phyloP scores from a whole-genome alignment of 768 basidiomycete species.

The Termitomyces sp. region DNA sequence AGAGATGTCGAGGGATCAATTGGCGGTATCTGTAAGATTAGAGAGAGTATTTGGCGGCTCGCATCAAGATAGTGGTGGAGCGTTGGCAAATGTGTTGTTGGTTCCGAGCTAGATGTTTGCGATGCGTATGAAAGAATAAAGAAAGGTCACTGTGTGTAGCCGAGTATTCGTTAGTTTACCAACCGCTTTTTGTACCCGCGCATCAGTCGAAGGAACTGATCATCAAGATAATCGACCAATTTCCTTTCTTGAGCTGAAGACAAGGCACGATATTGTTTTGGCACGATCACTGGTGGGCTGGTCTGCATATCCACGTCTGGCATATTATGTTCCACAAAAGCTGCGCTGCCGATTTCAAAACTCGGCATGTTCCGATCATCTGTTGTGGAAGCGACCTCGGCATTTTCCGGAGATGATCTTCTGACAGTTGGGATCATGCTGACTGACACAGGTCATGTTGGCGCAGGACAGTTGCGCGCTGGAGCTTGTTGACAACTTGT shows the following conservation, averaged over 20 bases:
- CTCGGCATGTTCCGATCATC: too few relatives aligned
- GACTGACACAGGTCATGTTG: too few relatives aligned
- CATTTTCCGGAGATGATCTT: too few relatives aligned
- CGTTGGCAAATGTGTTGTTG: conserved; percentile 48
- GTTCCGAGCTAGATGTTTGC: conserved; percentile 33
- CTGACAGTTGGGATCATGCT: too few relatives aligned
- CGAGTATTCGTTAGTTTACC: conserved; percentile 16
- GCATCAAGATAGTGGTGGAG: conserved; percentile 55
- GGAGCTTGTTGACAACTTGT: too few relatives aligned
- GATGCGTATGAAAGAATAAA: not conserved
- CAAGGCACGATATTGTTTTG: conserved; percentile 28
- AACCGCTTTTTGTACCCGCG: conserved; percentile 74
- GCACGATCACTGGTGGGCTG: not conserved
- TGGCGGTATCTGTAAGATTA: conserved; percentile 73
- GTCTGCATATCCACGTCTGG: not conserved
- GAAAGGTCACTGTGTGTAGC: conserved; percentile 1
- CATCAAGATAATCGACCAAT: conserved; percentile 60
- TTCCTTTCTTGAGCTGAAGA: conserved; percentile 56
- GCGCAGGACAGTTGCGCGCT: too few relatives aligned
- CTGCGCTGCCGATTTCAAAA: not conserved
- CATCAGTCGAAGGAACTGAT: conserved; percentile 58
- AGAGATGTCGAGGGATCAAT: conserved; percentile 64
- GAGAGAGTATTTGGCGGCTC: conserved; percentile 45
- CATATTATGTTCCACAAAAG: not conserved
- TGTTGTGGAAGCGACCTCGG: too few relatives aligned